Conservation (phyloP, 176 grass and related monocot species). For the Eragrostis curvula region DNA sequence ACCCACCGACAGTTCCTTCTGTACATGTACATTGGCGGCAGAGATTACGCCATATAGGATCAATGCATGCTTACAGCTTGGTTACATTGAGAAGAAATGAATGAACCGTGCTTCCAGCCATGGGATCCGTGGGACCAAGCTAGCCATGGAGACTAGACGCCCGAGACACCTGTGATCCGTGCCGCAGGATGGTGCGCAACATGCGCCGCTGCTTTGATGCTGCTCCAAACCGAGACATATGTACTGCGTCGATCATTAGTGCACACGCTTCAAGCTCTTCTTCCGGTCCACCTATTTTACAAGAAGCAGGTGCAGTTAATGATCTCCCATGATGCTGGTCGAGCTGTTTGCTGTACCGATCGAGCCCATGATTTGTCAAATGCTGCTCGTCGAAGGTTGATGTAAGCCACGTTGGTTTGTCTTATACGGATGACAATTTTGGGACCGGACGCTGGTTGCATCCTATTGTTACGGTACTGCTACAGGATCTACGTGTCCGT, state of each 20-base stretch:
- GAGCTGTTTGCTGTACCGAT: neutral
- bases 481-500: neutral
- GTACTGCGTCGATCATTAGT: neutral
- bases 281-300: too few relatives aligned
- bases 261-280: neutral
- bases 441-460: neutral
- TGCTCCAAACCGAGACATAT: neutral
- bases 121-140: neutral
- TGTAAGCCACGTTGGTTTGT: neutral
- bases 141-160: neutral
- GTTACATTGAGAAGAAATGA: neutral
- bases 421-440: neutral
- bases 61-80: neutral
- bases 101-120: constrained; percentile 22
- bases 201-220: constrained; percentile 3
- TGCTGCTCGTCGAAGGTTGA: neutral
- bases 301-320: neutral
- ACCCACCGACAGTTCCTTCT: neutral
- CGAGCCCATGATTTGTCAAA: neutral
- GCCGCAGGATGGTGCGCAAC: neutral
- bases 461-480: neutral
- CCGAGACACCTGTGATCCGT: constrained; percentile 15
- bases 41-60: neutral
- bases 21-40: neutral
- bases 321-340: neutral